Evolutionary conservation across 768 basidiomycete genomes (phyloP).

Genomic region (Lactarius quietus): DNA sequence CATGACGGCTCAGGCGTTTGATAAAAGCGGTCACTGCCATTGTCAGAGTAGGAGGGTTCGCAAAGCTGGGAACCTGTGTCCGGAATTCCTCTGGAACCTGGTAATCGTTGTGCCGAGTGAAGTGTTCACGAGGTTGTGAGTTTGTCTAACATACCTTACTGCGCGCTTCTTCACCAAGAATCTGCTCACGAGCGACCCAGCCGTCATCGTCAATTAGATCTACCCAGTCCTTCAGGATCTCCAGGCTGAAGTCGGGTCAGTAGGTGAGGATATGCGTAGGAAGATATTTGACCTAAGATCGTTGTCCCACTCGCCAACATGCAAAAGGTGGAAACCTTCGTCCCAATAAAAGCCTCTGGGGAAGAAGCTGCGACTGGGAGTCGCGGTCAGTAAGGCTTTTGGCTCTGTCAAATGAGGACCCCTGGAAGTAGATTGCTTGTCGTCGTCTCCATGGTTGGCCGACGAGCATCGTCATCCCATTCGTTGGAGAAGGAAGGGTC

Average conservation of each 20-base stretch:
- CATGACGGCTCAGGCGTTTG: conserved; percentile 53
- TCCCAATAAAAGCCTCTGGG: conserved; percentile 99
- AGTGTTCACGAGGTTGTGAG: background rate
- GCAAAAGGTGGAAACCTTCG: conserved; percentile 92
- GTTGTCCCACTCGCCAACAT: conserved; percentile 92
- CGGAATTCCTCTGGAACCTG: conserved; percentile 88
- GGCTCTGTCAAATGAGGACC: conserved; percentile 74
- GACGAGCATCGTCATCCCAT: conserved; percentile 69
- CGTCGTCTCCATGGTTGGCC: conserved; percentile 42
- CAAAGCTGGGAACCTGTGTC: conserved; percentile 90
- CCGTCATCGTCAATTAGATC: conserved; percentile 88
- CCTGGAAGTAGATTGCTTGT: conserved; percentile 38
- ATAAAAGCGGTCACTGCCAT: conserved; percentile 95
- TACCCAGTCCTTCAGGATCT: conserved; percentile 89
- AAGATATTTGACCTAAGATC: conserved; percentile 58
- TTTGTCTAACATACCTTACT: conserved; percentile 59
- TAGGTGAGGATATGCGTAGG: background rate
- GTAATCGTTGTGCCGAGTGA: conserved; percentile 9
- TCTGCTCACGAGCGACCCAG: conserved; percentile 96
- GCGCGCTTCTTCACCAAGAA: conserved; percentile 92
- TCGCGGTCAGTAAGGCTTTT: conserved; percentile 78
- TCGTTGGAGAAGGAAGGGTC: conserved; percentile 84
- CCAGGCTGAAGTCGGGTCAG: conserved; percentile 48
- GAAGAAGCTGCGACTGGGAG: conserved; percentile 95
- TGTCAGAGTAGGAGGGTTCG: conserved; percentile 91